Base-by-base conservation (phyloP, 2,329 filamentous ascomycete species). In the Ampelomyces quisqualis region DNA sequence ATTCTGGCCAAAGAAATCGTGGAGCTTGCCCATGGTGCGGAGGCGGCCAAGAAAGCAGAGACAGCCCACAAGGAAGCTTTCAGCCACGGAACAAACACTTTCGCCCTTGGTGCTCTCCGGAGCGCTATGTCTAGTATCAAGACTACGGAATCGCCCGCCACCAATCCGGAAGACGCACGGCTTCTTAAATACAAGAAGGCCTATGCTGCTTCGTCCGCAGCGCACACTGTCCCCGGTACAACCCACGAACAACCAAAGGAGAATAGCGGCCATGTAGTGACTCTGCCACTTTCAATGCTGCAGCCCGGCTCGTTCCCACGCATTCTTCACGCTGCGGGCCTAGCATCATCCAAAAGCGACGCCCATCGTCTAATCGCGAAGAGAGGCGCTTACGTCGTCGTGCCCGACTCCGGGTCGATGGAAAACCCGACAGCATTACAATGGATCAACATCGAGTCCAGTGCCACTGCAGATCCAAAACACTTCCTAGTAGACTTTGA, bases 1-100 rank as follows among this genome's bases (percentile, higher is more conserved):
- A 72, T 77, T 1, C 79, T 98, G 2, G 93, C 93, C 1, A 80
- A 75, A 35, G 90, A 98, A 62, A 85, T 97, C 15, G 74, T 94
- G 1, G 78, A 84, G 34, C 76, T 98, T 2, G 79, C 90, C 1
- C 90, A 97, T 61, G 88, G 90, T 10, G 64, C 73, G 0, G 58
- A 77, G 6, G 78, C 78, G 47, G 89, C 90, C 0, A 64, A 78
- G 10, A 72, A 78, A 15, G 83, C 88, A 5, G 80, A 82, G 44
- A 53, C 59, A 11, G 72, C 81, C 47, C 80, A 84, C 49, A 72
- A 73, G 30, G 69, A 74, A 43, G 59, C 80, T 69, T 69, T 64
- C 23, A 53, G 53, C 24, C 46, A 58, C 37, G 57, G 67, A 40
- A 57, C 64, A 7, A 58, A 55, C 34, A 61, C 54, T 0, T 62